Evolutionary conservation across 306 rosid genomes (phyloP), one percentile per base, ranked within the genome.

Genomic region (Fragaria nilgerrensis): DNA sequence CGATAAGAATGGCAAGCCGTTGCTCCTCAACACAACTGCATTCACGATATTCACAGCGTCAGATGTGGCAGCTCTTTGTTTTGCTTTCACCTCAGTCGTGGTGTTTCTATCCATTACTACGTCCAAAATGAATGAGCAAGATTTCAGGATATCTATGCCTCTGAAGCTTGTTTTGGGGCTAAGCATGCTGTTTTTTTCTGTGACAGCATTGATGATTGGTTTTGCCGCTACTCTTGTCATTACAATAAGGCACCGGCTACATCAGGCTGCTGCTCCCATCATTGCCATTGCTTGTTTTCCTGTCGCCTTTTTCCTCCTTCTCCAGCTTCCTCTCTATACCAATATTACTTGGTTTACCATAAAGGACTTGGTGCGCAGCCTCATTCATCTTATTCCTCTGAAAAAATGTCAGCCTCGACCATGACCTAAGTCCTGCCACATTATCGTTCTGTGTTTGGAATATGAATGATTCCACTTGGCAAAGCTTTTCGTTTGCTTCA

Each of bases 81-180:
- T 73, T 44, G 58, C 78, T 5, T 68, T 79, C 48, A 79, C 83
- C 50, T 73, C 69, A 5, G 78, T 79, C 50, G 83, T 79, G 22
- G 68, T 79, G 41, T 79, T 79, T 64, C 69, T 74, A 11, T 73
- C 83, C 61, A 79, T 79, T 9, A 53, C 59, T 32, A 73, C 83
- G 3, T 79, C 83, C 2, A 74, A 53, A 37, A 79, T 79, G 74
- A 32, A 44, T 0, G 69, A 73, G 37, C 25, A 45, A 10, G 83
- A 74, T 32, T 79, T 79, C 29, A 16, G 67, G 61, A 64, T 22
- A 50, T 65, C 70, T 27, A 62, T 79, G 20, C 78, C 83, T 3
- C 15, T 66, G 59, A 79, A 66, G 75, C 74, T 79, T 22, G 69
- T 34, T 22, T 43, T 73, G 22, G 83, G 78, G 41, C 74, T 79